Evolutionary conservation across 805 yeast genomes (phyloP).

Genomic region (Saccharomycopsis fibuligera): DNA sequence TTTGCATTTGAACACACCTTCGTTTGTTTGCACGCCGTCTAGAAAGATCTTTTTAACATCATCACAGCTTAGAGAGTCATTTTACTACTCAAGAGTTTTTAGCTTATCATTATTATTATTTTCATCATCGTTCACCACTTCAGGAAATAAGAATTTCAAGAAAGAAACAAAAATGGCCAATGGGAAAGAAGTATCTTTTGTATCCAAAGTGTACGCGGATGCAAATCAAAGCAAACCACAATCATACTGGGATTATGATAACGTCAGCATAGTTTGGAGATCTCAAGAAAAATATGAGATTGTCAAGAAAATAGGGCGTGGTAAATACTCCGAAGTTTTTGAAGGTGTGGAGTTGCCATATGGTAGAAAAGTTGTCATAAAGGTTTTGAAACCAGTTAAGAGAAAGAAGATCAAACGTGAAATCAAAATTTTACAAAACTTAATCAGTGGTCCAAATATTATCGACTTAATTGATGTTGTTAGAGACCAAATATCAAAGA

Average conservation of each 20-base stretch:
- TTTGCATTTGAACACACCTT: too few relatives aligned
- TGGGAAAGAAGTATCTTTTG: constrained; percentile 36
- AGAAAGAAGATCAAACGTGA: constrained; percentile 89
- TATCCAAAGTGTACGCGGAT: constrained; percentile 78
- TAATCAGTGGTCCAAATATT: constrained; percentile 78
- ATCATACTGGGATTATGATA: constrained; percentile 84
- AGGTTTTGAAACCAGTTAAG: constrained; percentile 90
- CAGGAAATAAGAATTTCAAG: too few relatives aligned
- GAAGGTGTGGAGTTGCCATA: constrained; percentile 66
- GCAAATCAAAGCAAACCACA: constrained; percentile 71
- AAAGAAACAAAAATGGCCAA: background rate
- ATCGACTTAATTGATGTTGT: constrained; percentile 76
- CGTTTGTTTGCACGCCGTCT: too few relatives aligned
- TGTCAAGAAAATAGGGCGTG: constrained; percentile 79
- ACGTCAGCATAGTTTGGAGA: constrained; percentile 74
- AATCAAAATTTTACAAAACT: constrained; percentile 77
- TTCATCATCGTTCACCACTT: too few relatives aligned
- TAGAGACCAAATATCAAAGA: constrained; percentile 75
- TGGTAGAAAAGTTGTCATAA: constrained; percentile 69
- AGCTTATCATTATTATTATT: too few relatives aligned
- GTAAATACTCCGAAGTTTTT: constrained; percentile 91
- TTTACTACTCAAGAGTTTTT: too few relatives aligned
- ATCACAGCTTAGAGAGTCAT: too few relatives aligned
- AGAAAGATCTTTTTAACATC: too few relatives aligned
- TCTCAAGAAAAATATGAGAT: constrained; percentile 81